A percentile compares a stretch with the other conserved stretches of the same genome.
These are phyloP conservation scores for Aspergillus texensis DNA, from an alignment of 2,329 filamentous ascomycete genomes.

Conservation along the genomic window DNA sequence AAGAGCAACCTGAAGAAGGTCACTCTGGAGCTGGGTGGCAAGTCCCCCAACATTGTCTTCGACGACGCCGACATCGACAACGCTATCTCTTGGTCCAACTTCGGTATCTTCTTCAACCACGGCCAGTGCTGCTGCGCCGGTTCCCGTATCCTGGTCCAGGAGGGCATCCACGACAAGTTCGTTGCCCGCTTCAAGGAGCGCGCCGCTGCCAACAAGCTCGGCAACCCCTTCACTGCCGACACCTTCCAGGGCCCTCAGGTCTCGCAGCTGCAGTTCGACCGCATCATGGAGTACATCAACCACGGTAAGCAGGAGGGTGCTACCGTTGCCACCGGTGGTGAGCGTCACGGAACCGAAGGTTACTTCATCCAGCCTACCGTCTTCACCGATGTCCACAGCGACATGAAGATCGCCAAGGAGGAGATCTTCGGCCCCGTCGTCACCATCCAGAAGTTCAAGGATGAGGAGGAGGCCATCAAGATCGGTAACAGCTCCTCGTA, in stretches of 20 bases:
- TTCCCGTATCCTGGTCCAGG: slow-evolving; percentile 29
- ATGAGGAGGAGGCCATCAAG: slow-evolving; percentile 68
- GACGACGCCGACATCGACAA: slow-evolving; percentile 31
- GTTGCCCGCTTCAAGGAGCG: slow-evolving; percentile 76
- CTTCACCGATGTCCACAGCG: slow-evolving; percentile 71
- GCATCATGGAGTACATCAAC: slow-evolving; percentile 74
- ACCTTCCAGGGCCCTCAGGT: slow-evolving; percentile 88
- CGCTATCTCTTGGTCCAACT: slow-evolving; percentile 30
- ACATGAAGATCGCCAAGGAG: slow-evolving; percentile 73
- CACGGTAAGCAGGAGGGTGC: slow-evolving; percentile 67
- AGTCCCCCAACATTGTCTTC: slow-evolving; percentile 32
- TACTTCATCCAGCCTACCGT: slow-evolving; percentile 89
- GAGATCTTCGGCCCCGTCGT: slow-evolving; percentile 83
- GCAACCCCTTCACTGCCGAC: slow-evolving; percentile 74
- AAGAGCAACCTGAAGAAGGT: slow-evolving; percentile 68
- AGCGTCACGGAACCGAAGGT: slow-evolving; percentile 73
- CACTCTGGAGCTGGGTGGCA: slow-evolving; percentile 49
- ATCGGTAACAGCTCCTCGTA: slow-evolving; percentile 74
- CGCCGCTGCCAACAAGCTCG: slow-evolving; percentile 71
- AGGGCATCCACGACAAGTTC: slow-evolving; percentile 52
- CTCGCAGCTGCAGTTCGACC: slow-evolving; percentile 79
- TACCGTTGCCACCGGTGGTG: slow-evolving; percentile 66
- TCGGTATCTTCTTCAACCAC: slow-evolving; percentile 33
- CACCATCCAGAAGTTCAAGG: slow-evolving; percentile 73
- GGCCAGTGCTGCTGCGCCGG: slow-evolving; percentile 31